phyloP scores from a whole-genome alignment of 2,329 filamentous ascomycete genomes.

The Ophiostoma pallidulum region DNA sequence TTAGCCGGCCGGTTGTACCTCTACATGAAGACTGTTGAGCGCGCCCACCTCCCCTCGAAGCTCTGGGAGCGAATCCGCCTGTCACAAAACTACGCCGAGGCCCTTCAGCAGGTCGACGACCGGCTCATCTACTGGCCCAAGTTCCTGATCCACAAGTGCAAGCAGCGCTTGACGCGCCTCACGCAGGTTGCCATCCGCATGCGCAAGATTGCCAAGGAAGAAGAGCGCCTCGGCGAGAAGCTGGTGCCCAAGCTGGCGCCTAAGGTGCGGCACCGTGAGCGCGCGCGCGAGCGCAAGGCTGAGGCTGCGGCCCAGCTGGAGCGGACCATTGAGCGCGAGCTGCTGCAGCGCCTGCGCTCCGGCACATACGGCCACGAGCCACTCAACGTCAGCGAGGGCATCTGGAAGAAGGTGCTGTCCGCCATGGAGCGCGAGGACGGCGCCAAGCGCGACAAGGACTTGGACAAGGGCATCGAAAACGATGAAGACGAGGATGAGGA shows the following conservation, averaged over 20 bases:
- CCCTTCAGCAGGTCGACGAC: constrained; percentile 77
- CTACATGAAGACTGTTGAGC: constrained; percentile 93
- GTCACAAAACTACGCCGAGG: constrained; percentile 81
- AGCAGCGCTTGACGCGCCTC: constrained; percentile 84
- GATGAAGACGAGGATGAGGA: constrained; percentile 65
- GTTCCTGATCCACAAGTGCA: constrained; percentile 76
- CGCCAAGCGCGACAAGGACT: constrained; percentile 72
- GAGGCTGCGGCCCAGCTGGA: constrained; percentile 87
- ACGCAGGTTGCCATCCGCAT: constrained; percentile 82
- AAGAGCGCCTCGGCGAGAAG: constrained; percentile 79
- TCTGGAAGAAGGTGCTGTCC: constrained; percentile 95
- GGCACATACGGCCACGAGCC: constrained; percentile 93
- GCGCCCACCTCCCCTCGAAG: constrained; percentile 77
- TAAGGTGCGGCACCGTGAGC: constrained; percentile 72
- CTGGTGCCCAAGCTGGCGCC: constrained; percentile 83
- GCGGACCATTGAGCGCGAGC: constrained; percentile 86
- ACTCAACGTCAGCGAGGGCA: constrained; percentile 84
- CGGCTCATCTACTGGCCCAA: constrained; percentile 90
- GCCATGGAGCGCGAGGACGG: constrained; percentile 83
- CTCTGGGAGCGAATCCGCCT: constrained; percentile 92
- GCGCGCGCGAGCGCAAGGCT: constrained; percentile 58
- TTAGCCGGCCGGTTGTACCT: constrained; percentile 61
- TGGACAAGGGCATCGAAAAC: constrained; percentile 77
- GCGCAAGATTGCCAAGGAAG: constrained; percentile 76
- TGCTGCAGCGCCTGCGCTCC: constrained; percentile 82